These are phyloP conservation scores for Gypsophila paniculata DNA, from an alignment of 179 eudicot genomes.

Conservation along the genomic window DNA sequence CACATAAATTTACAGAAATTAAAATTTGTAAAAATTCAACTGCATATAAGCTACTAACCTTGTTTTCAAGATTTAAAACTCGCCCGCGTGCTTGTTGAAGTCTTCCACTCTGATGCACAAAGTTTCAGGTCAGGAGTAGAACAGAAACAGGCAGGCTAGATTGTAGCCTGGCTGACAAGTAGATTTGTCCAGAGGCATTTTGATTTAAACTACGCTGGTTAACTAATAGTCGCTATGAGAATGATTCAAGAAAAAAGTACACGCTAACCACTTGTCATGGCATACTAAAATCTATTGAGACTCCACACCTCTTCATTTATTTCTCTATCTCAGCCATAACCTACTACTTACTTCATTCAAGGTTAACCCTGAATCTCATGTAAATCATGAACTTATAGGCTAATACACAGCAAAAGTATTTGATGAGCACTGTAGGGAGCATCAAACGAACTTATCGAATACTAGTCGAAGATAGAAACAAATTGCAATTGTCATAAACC, in stretches of 20 bases:
- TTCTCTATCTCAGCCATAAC: not conserved
- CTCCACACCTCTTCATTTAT: constrained; percentile 3
- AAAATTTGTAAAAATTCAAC: constrained; percentile 1
- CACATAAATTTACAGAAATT: constrained; percentile 1
- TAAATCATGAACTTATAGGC: not conserved
- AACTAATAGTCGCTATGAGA: not conserved
- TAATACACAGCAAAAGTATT: not conserved
- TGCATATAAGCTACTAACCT: constrained; percentile 39
- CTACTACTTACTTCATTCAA: not conserved
- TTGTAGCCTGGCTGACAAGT: not conserved
- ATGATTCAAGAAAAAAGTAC: not conserved
- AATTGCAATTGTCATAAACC: not conserved
- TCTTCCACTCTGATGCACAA: constrained; percentile 57
- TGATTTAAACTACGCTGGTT: constrained; percentile 2
- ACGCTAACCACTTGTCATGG: not conserved
- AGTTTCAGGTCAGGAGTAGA: constrained; percentile 13
- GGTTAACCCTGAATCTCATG: not conserved
- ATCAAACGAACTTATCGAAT: constrained; percentile 3
- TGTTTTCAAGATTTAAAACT: constrained; percentile 67
- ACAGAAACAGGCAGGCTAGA: not conserved
- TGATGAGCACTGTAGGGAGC: not conserved
- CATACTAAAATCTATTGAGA: not conserved
- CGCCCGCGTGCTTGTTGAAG: constrained; percentile 67
- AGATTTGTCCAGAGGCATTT: not conserved
- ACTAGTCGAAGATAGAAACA: not conserved